phyloP scores from a whole-genome alignment of 2,329 filamentous ascomycete species.

The Bretziella fagacearum region DNA sequence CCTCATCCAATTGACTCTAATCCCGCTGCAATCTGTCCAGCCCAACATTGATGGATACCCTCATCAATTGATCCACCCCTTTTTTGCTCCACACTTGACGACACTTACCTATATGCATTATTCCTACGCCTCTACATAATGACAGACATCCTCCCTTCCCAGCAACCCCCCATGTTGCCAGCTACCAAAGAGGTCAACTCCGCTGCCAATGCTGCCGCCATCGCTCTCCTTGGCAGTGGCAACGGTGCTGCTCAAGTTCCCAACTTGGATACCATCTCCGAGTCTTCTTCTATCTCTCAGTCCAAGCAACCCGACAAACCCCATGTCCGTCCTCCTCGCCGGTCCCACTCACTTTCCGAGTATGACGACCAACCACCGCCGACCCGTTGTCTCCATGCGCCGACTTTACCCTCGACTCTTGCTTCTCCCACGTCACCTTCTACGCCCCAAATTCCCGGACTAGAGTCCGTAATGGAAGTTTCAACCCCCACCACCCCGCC shows the following conservation, averaged over 20 bases:
- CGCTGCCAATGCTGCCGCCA: constrained; percentile 9
- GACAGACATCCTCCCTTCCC: neutral
- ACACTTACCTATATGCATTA: neutral
- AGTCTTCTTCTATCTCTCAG: neutral
- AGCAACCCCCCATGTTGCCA: neutral
- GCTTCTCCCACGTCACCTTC: constrained; percentile 3
- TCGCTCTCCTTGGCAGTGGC: constrained; percentile 6
- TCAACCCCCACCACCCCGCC: constrained; percentile 12
- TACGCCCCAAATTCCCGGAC: neutral
- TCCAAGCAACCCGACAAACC: neutral
- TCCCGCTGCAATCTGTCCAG: too few relatives aligned
- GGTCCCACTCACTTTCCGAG: constrained; percentile 13
- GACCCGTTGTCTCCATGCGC: constrained; percentile 2
- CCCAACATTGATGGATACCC: too few relatives aligned
- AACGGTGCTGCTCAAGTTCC: neutral
- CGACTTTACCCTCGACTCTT: constrained; percentile 3
- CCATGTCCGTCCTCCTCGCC: constrained; percentile 9
- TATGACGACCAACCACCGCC: constrained; percentile 10
- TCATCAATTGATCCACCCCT: neutral
- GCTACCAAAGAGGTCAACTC: neutral
- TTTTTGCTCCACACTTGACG: too few relatives aligned
- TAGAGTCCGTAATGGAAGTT: neutral
- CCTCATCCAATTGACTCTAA: too few relatives aligned
- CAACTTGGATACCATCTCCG: neutral
- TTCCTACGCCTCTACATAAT: neutral